Conservation (phyloP, 768 basidiomycete species). For the Lactifluus hygrophoroides region DNA sequence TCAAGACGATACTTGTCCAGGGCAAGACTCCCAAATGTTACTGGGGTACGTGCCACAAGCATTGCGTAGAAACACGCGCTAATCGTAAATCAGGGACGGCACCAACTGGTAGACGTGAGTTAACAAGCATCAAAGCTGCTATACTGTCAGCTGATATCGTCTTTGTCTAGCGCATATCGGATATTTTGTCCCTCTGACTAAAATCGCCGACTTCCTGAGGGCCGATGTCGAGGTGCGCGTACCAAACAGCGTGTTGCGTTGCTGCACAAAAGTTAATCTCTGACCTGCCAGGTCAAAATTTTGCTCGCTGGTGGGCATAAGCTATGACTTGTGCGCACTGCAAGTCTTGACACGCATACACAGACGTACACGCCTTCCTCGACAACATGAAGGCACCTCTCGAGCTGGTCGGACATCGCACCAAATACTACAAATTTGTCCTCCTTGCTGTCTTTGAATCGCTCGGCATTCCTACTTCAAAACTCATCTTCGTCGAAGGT, state of each 20-base stretch:
- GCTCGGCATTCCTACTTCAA: slow-evolving; percentile 83
- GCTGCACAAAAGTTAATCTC: slow-evolving; percentile 17
- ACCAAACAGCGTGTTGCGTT: slow-evolving; percentile 18
- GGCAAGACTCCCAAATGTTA: slow-evolving; percentile 75
- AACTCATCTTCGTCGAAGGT: slow-evolving; percentile 78
- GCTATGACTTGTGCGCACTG: not conserved
- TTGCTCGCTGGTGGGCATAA: slow-evolving; percentile 59
- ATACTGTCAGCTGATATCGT: not conserved
- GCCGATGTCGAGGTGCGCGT: slow-evolving; percentile 76
- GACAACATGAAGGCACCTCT: slow-evolving; percentile 96
- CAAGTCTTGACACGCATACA: not conserved
- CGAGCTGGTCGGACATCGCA: slow-evolving; percentile 80
- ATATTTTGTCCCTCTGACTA: slow-evolving; percentile 90
- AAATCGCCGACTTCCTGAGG: slow-evolving; percentile 91
- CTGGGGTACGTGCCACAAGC: slow-evolving; percentile 63
- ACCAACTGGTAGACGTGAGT: slow-evolving; percentile 88
- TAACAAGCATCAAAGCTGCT: not conserved
- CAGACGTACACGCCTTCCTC: slow-evolving; percentile 94
- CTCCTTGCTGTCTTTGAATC: slow-evolving; percentile 78
- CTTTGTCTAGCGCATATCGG: slow-evolving; percentile 76
- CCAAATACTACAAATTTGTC: slow-evolving; percentile 82
- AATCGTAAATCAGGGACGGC: slow-evolving; percentile 58
- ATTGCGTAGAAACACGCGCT: not conserved
- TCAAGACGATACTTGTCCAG: slow-evolving; percentile 73
- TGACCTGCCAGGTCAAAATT: slow-evolving; percentile 50